Evolutionary conservation across 1,284 basidiomycete species (phyloP), one percentile per base, ranked within the genome.

Genomic region (Inonotus obliquus): DNA sequence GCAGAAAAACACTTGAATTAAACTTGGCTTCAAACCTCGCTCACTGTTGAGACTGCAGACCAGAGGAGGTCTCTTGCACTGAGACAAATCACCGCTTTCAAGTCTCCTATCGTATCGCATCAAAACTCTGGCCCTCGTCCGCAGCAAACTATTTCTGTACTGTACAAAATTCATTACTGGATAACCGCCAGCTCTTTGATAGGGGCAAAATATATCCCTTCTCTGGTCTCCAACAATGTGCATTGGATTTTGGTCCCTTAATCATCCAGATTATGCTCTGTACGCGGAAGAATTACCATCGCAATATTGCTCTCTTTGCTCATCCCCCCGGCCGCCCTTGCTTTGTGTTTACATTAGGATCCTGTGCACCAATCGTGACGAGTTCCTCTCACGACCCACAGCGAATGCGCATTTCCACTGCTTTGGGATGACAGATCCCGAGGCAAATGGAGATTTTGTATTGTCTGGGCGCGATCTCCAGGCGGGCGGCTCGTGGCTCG

Each of bases 401-500:
- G 69, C 74, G 60, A 74, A 80, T 52, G 89, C 87, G 10, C 74
- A 79, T 66, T 91, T 85, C 71, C 87, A 85, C 70, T 76, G 73
- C 52, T 69, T 69, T 11, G 54, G 38, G 41, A n/a, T n/a, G n/a
- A 25, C 23, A 25, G 76, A 74, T 51, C 69, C 69, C 5, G 51
- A 44, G 39, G 29, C 56, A 44, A 64, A 68, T 55, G 63, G 66
- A 48, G 75, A 74, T 44, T 69, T 68, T 57, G 72, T 92, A 59
- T 77, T 92, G 56, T 92, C 89, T 5, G 91, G 91, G 57, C 80
- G 84, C 67, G 91, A 92, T 73, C 70, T 78, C 27, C 75, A 77
- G 55, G 89, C 84, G 4, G 89, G 89, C 44, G 90, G 90, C 58
- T 89, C 89, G 32, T 92, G 90, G 90, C 80, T 91, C 67, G 90